A percentile compares a stretch with the other conserved stretches of the same genome.
Conservation (phyloP, 2,329 filamentous ascomycete species). For the Pseudogymnoascus sp. region DNA sequence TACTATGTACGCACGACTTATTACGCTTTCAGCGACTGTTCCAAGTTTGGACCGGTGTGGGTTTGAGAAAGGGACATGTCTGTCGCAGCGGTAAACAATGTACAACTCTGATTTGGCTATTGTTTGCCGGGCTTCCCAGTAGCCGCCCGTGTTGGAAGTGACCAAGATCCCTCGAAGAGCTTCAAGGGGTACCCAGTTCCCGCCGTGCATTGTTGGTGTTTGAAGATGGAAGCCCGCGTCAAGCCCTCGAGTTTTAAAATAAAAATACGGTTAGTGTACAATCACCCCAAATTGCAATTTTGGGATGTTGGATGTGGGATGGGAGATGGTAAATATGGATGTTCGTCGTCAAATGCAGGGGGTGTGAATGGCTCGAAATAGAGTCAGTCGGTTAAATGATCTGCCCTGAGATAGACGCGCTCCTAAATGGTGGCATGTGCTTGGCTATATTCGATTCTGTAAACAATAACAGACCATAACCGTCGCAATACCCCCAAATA, state of each 20-base stretch:
- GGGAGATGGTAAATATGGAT: conserved; percentile 1
- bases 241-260: conserved; percentile 8
- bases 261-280: not conserved
- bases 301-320: not conserved
- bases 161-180: not conserved
- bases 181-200: not conserved
- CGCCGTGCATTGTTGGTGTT: conserved; percentile 5
- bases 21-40: not conserved
- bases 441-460: conserved; percentile 7
- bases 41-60: not conserved
- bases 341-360: not conserved
- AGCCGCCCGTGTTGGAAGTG: not conserved
- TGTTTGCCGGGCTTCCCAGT: not conserved
- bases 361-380: not conserved
- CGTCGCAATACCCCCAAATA: conserved; percentile 3
- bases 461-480: conserved; percentile 4
- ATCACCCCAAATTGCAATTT: not conserved
- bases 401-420: conserved; percentile 2
- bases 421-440: conserved; percentile 6
- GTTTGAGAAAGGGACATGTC: not conserved
- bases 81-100: not conserved
- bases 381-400: conserved; percentile 2
- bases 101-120: conserved; percentile 2
- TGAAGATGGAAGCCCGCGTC: not conserved
- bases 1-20: not conserved